phyloP scores from a whole-genome alignment of 2,329 filamentous ascomycete genomes.

The Xylaria sp. region DNA sequence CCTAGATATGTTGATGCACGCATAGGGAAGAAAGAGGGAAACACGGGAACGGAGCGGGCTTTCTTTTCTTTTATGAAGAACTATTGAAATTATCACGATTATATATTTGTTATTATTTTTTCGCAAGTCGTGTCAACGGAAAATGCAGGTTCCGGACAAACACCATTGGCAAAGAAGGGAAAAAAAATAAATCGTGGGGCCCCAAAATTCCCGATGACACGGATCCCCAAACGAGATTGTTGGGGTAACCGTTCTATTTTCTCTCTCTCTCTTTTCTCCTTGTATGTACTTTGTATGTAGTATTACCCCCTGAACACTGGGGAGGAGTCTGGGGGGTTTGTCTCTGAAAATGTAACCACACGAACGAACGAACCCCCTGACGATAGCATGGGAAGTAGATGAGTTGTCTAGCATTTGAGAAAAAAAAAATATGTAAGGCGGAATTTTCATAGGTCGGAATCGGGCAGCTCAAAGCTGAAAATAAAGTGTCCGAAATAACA shows the following conservation, averaged over 20 bases:
- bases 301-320: not conserved
- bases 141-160: constrained; percentile 11
- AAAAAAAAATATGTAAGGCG: too few species aligned
- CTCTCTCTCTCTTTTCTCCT: not conserved
- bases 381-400: constrained; percentile 12
- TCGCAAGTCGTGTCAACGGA: constrained; percentile 2
- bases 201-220: constrained; percentile 17
- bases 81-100: not conserved
- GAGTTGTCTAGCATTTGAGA: constrained; percentile 10
- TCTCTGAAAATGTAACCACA: constrained; percentile 9
- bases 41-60: not conserved
- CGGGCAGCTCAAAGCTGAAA: constrained; percentile 8
- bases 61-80: not conserved
- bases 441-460: not conserved
- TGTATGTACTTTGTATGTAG: too few species aligned
- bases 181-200: constrained; percentile 9
- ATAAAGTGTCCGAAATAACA: too few species aligned
- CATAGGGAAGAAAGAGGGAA: not conserved
- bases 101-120: not conserved
- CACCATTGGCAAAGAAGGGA: not conserved
- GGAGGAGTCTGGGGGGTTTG: constrained; percentile 6
- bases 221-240: constrained; percentile 13
- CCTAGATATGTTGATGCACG: too few species aligned
- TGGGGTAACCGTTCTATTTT: constrained; percentile 2
- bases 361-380: constrained; percentile 4